Evolutionary conservation across 306 rosid species (phyloP).

Genomic region (Parietaria judaica): DNA sequence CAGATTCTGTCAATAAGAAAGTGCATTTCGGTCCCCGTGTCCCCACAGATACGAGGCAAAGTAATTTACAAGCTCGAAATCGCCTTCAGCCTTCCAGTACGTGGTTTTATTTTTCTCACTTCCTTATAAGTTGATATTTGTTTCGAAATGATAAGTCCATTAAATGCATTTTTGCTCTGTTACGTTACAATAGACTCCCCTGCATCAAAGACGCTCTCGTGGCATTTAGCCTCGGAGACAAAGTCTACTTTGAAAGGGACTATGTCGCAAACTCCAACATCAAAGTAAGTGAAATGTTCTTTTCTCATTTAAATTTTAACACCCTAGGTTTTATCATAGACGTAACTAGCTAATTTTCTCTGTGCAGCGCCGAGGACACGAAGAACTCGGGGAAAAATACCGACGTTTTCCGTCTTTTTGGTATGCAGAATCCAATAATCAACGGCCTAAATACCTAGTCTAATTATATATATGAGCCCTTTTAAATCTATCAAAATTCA

Average conservation of each 20-base stretch:
- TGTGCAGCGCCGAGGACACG: slow-evolving; percentile 40
- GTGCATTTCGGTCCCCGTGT: slow-evolving; percentile 61
- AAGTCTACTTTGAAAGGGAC: slow-evolving; percentile 59
- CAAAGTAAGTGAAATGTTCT: slow-evolving; percentile 31
- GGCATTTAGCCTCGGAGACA: slow-evolving; percentile 94
- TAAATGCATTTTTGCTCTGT: slow-evolving; percentile 12
- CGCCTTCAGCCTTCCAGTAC: slow-evolving; percentile 60
- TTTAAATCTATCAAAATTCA: background rate
- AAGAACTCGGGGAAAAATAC: slow-evolving; percentile 43
- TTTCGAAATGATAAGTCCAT: slow-evolving; percentile 7
- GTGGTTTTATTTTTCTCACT: slow-evolving; percentile 12
- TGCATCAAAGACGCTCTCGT: slow-evolving; percentile 77
- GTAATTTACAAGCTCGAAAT: slow-evolving; percentile 45
- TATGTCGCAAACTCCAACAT: slow-evolving; percentile 26
- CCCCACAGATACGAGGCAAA: slow-evolving; percentile 49
- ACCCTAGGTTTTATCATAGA: background rate
- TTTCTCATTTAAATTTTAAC: background rate
- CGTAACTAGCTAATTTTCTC: slow-evolving; percentile 3
- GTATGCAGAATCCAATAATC: slow-evolving; percentile 34
- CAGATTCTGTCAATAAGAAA: slow-evolving; percentile 68
- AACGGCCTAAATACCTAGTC: background rate
- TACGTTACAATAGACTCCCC: slow-evolving; percentile 32
- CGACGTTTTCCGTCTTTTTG: slow-evolving; percentile 68
- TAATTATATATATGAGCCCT: slow-evolving; percentile 10
- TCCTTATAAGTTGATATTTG: background rate